Base-by-base conservation (phyloP, 495 filamentous ascomycete genomes). In the Pseudoneurospora amorphoporcata region DNA sequence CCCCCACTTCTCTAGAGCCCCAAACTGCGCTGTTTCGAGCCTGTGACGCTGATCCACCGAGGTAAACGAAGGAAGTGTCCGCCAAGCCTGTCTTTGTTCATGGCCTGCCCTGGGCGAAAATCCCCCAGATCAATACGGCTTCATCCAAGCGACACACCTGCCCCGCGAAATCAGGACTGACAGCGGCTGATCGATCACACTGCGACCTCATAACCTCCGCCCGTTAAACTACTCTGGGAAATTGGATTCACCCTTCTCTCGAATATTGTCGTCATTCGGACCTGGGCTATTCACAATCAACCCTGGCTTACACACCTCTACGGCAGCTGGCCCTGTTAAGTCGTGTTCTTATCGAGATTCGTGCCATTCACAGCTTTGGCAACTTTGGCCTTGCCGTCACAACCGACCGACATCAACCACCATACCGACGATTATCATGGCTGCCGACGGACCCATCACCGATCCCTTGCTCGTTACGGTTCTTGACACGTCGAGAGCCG, bases 381-480 rank as follows among this genome's bases (percentile, higher is more conserved):
- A 65, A 65, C 53, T 70, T 65, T 12, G 29, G 29, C 53, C 9
- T 35, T 43, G 69, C 29, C 69, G 39, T 23, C 69, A 47, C 42
- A 32, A 39, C 37, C 23, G 69, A 45, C 16, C 14, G 69, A 70
- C 17, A 43, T 4, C 23, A 37, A 70, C 42, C 40, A 35, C 39
- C 10, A 42, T 35, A 61, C 23, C 39, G 29, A n/a, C 42, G 23
- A 61, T 65, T 61, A 68, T 73, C 74, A 87, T 87, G 84, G 76
- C 81, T 39, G 76, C 79, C 74, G 82, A 88, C 77, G 85, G 88
- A 42, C 87, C 91, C 76, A 88, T 95, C 73, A 89, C 88, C 39
- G 92, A 96, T 78, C 83, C 90, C 16, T 85, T 87, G 53, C 88
- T 97, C 29, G 81, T 84, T 68, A 86, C 90, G n/a, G 92, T 93